Percentiles rank a stretch among this genome's conserved stretches.
Conservation (phyloP, 129 eudicot species). For the Tanacetum coccineum region DNA sequence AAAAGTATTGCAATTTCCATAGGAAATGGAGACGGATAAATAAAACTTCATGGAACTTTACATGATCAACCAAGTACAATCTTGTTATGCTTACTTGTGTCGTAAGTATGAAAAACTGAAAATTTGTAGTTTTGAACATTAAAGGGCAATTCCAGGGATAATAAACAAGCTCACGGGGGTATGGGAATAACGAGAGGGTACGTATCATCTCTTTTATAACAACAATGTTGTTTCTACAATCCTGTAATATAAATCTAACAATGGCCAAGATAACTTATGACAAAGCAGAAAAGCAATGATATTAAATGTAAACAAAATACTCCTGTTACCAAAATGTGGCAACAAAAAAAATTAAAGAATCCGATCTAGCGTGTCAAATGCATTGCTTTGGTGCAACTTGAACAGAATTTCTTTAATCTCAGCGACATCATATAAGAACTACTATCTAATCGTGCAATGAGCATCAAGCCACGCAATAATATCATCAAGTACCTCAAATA, state of each 20-base stretch:
- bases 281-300: background rate
- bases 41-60: background rate
- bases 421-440: background rate
- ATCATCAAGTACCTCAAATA: slow-evolving; percentile 58
- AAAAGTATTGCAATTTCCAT: no score
- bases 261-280: no score
- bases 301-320: slow-evolving; percentile 17
- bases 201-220: no score
- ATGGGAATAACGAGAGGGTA: no score
- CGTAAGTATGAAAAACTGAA: background rate
- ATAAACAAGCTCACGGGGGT: background rate
- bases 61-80: background rate
- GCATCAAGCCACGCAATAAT: slow-evolving; percentile 74
- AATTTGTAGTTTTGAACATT: background rate
- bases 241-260: no score
- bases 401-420: slow-evolving; percentile 23
- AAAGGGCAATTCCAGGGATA: background rate
- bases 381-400: slow-evolving; percentile 20
- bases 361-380: slow-evolving; percentile 20
- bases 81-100: background rate
- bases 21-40: background rate
- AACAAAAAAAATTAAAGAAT: slow-evolving; percentile 34
- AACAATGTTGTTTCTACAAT: no score
- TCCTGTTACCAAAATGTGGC: slow-evolving; percentile 19
- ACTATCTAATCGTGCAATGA: slow-evolving; percentile 37